A percentile compares a stretch with the other conserved stretches of the same genome.
These are phyloP conservation scores for Lignosus rhinocerotis DNA, from an alignment of 1,284 basidiomycete species.

Conservation along the genomic window DNA sequence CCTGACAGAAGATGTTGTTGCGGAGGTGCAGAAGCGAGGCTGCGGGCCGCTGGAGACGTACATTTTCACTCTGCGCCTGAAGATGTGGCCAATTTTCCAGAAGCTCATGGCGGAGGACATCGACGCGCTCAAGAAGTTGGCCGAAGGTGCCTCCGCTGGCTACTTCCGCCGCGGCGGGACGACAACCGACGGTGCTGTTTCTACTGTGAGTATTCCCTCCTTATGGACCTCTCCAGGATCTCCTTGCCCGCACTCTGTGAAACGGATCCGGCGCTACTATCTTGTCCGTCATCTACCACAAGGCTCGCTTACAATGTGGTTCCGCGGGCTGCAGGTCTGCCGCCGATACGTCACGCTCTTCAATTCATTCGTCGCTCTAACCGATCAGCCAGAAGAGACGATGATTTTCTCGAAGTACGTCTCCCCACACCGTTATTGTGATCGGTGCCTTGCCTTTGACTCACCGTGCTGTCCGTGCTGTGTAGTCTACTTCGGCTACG, in stretches of 20 bases:
- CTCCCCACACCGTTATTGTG: not conserved
- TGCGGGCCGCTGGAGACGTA: constrained; percentile 80
- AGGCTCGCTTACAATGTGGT: too few species aligned
- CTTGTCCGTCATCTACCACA: not conserved
- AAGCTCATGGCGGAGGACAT: constrained; percentile 84
- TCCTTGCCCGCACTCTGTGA: not conserved
- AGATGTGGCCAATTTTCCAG: constrained; percentile 91
- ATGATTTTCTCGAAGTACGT: constrained; percentile 92
- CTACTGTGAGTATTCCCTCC: constrained; percentile 48
- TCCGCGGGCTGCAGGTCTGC: constrained; percentile 44
- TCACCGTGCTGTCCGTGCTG: not conserved
- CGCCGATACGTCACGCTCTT: constrained; percentile 77
- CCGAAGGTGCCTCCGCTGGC: constrained; percentile 64
- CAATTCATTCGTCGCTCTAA: constrained; percentile 76
- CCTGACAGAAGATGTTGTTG: constrained; percentile 76
- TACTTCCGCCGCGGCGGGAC: constrained; percentile 66
- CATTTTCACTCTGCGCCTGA: constrained; percentile 75
- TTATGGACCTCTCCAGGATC: not conserved
- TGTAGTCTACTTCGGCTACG: constrained; percentile 81
- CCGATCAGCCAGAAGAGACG: constrained; percentile 83
- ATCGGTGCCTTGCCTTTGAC: not conserved
- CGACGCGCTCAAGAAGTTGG: constrained; percentile 78
- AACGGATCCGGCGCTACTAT: too few species aligned
- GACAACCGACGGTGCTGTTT: constrained; percentile 70
- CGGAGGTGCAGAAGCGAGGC: constrained; percentile 72